These are phyloP conservation scores for Ilyonectria destructans DNA, from an alignment of 2,329 filamentous ascomycete species.

Conservation along the genomic window DNA sequence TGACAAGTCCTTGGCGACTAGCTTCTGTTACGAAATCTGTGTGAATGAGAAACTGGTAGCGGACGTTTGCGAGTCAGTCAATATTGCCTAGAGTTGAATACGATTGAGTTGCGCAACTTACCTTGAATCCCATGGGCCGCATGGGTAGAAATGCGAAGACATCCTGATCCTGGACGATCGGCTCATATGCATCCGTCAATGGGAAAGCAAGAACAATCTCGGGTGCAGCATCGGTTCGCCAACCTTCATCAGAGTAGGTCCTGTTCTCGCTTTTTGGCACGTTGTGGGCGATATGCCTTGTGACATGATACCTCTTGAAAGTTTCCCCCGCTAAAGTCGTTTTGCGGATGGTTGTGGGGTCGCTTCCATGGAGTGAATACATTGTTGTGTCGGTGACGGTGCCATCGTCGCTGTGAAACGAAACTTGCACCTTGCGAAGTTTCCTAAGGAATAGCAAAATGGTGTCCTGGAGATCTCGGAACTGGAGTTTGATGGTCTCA, in stretches of 20 bases:
- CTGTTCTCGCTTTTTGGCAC: constrained; percentile 57
- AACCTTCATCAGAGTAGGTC: constrained; percentile 48
- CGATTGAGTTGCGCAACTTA: constrained; percentile 37
- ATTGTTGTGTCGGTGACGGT: constrained; percentile 19
- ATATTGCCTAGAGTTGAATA: not conserved
- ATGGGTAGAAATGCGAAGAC: constrained; percentile 65
- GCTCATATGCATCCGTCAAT: constrained; percentile 50
- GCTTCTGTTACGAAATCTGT: constrained; percentile 66
- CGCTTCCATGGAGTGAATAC: constrained; percentile 32
- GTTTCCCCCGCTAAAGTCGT: not conserved
- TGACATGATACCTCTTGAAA: constrained; percentile 49
- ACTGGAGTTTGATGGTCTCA: constrained; percentile 52
- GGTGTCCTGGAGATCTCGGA: constrained; percentile 56
- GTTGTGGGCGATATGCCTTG: constrained; percentile 46
- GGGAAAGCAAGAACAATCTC: constrained; percentile 66
- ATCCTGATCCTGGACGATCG: constrained; percentile 58
- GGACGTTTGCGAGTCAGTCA: not conserved
- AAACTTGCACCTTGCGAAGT: constrained; percentile 52
- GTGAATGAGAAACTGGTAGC: constrained; percentile 63
- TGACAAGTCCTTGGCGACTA: constrained; percentile 60
- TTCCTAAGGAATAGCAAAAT: constrained; percentile 63
- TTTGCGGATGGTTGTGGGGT: constrained; percentile 28
- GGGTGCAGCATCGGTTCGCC: constrained; percentile 46
- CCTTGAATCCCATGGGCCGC: constrained; percentile 60
- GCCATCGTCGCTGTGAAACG: constrained; percentile 47